Conservation (phyloP, 768 basidiomycete genomes). For the Leccinellum albellum region DNA sequence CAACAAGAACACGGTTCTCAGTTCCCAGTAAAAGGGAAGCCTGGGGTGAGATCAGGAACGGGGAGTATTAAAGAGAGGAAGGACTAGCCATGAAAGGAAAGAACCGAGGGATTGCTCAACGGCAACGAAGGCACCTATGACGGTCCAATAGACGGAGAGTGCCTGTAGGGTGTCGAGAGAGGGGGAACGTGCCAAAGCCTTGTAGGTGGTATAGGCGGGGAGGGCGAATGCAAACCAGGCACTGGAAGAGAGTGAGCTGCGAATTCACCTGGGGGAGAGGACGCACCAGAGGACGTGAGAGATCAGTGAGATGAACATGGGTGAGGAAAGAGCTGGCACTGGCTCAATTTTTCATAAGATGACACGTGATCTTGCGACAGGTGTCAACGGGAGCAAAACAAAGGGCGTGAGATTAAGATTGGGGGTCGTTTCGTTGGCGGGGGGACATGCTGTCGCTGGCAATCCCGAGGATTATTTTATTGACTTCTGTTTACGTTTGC, state of each 20-base stretch:
- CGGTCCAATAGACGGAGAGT: constrained; percentile 62
- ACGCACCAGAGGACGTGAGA: constrained; percentile 50
- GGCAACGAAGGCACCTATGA: constrained; percentile 56
- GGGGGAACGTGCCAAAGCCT: constrained; percentile 55
- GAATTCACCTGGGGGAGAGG: background rate
- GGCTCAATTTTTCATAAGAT: background rate
- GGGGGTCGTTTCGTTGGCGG: no score
- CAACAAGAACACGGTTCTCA: constrained; percentile 63
- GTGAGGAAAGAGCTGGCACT: constrained; percentile 2
- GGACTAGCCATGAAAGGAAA: constrained; percentile 59
- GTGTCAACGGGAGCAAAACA: no score
- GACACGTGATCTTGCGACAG: background rate
- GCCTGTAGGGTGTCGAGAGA: constrained; percentile 51
- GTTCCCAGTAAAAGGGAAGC: constrained; percentile 76
- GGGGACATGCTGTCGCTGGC: constrained; percentile 1
- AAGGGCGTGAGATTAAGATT: no score
- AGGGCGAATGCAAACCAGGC: constrained; percentile 71
- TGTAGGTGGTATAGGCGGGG: constrained; percentile 64
- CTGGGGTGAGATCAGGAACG: constrained; percentile 33
- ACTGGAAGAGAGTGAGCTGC: constrained; percentile 28
- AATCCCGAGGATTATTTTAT: constrained; percentile 7
- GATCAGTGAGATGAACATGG: constrained; percentile 47
- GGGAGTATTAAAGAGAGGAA: background rate
- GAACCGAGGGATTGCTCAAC: constrained; percentile 62
- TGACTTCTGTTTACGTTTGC: constrained; percentile 15